phyloP scores from a whole-genome alignment of 108 stramenopile species.

The Nannochloropsis gaditana region DNA sequence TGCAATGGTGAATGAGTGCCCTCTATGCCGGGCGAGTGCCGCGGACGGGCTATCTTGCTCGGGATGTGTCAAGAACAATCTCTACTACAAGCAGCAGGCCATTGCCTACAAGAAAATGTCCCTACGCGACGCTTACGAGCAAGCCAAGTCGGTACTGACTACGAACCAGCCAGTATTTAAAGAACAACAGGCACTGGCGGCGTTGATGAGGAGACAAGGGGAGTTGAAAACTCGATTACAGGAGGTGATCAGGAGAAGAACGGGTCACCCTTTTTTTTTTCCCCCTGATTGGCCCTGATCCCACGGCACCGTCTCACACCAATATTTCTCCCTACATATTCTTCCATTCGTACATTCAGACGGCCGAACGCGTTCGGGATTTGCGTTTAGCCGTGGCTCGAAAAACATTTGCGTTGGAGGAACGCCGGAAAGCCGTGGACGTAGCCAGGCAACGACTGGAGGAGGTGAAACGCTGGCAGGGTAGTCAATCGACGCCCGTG shows the following conservation, averaged over 20 bases:
- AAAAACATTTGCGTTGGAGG: neutral
- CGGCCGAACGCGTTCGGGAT: slow-evolving; percentile 5
- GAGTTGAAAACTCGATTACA: neutral
- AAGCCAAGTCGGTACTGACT: neutral
- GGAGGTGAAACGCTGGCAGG: neutral
- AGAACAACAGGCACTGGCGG: neutral
- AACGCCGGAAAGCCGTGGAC: neutral
- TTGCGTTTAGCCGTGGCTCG: neutral
- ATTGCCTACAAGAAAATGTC: neutral
- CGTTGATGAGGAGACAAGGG: neutral
- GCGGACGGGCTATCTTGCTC: neutral
- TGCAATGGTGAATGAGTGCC: neutral
- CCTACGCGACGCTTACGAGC: slow-evolving; percentile 6
- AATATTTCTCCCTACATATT: neutral
- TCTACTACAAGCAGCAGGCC: slow-evolving; percentile 19
- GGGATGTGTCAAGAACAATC: slow-evolving; percentile 16
- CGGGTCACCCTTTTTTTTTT: no score
- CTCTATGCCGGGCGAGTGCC: neutral
- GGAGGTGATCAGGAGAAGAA: neutral
- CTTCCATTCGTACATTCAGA: neutral
- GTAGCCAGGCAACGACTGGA: neutral
- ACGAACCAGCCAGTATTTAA: neutral
- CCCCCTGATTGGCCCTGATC: no score
- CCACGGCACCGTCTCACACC: no score
- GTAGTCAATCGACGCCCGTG: slow-evolving; percentile 6